Base-by-base conservation (phyloP, 768 basidiomycete species). In the Piloderma croceum region DNA sequence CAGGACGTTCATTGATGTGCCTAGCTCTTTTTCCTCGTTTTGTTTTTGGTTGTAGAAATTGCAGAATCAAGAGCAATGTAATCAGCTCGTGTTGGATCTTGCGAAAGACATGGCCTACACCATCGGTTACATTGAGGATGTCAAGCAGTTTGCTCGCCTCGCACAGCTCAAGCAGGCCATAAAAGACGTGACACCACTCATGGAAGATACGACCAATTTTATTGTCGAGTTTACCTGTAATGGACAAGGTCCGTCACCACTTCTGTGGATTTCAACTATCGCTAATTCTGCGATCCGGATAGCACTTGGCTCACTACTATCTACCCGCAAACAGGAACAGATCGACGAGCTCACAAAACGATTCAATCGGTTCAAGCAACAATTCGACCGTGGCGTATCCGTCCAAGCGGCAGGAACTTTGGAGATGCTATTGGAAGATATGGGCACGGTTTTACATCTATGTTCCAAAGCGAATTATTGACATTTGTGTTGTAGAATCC, bases 151-250 rank as follows among this genome's bases (percentile, higher is more conserved):
- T 33, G 51, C 50, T 1, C 39, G 44, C 13, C 31, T 53, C 2
- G 32, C 15, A 0, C 48, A 56, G 32, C 39, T 60, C 36, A 54
- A 49, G 38, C 35, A 46, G 25, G 46, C 51, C 13, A 47, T 60
- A 3, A 49, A 53, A 24, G 54, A 56, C 12, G 44, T 58, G 3
- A 13, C 35, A 22, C 51, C 48, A 3, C 41, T 60, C 11, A 45
- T 60, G 36, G 46, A 50, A 10, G 49, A 54, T 6, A n/a, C n/a
- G n/a, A n/a, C n/a, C n/a, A n/a, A n/a, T n/a, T n/a, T n/a, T n/a
- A n/a, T n/a, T n/a, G n/a, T 43, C 48, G 2, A 57, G 51, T 23
- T 58, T 58, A 33, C 52, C 56, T 12, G 10, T 54, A 10, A 33
- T 34, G 27, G 49, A 39, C 22, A 42, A 41, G 4, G 43, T 36